Base-by-base conservation (phyloP, 2,329 filamentous ascomycete species). In the Neofusicoccum umdonicola region DNA sequence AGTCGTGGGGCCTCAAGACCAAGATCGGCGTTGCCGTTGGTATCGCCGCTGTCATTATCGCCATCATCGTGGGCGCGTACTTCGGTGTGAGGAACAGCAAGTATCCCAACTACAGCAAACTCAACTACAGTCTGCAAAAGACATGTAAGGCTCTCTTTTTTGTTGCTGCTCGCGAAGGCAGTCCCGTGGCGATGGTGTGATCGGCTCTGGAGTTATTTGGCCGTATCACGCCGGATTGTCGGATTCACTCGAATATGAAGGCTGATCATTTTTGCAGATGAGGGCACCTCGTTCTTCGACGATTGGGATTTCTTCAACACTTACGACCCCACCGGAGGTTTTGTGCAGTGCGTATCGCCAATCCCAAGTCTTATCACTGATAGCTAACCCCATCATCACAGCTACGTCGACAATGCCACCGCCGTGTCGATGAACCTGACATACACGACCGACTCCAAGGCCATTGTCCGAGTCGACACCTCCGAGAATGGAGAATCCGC, bases 81-180 rank as follows among this genome's bases (percentile, higher is more conserved):
- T 64, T 35, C 27, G 63, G 63, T 11, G 54, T 52, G 9, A 50
- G 54, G 42, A 58, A 58, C 31, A 52, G 44, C 35, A 19, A 35
- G 6, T 64, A 64, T 27, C 63, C 63, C 19, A 54, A 64, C 9
- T 64, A 64, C 54, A 64, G 45, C 52, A 64, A 52, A 22, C 54
- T 64, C 34, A 64, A 64, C 7, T 64, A 64, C 47, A 42, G 42
- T 9, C 45, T 64, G 19, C 31, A 41, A 31, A 39, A 52, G 34
- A 73, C 86, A 86, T 70, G 83, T 87, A 84, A 58, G 87, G 85
- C 4, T 89, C 92, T 51, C 87, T 92, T 73, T 89, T 92, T 11
- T 0, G 12, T 31, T 61, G 83, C 92, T 68, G 80, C 92, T 66
- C 90, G 27, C 6, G 5, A 31, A 31, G 27, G 4, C 27, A 7